Percentiles rank a stretch among this genome's conserved stretches.
Evolutionary conservation across 1,139 yeast species (phyloP).

Genomic region (Yarrowia galli): DNA sequence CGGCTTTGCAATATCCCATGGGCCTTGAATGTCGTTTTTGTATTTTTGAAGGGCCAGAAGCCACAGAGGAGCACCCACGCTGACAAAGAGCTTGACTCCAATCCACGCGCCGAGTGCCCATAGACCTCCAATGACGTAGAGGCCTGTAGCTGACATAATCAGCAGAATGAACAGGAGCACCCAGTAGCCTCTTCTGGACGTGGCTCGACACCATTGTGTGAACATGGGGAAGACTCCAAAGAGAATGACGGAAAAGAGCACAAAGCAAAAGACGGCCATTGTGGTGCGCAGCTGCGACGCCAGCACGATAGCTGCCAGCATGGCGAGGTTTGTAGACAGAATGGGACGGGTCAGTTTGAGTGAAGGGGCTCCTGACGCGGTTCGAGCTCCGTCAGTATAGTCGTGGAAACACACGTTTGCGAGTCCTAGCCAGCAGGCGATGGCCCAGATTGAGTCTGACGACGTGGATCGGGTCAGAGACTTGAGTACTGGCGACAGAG

Average conservation of each 20-base stretch:
- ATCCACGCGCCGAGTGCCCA: conserved; percentile 60
- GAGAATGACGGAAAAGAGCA: conserved; percentile 72
- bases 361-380: conserved; percentile 13
- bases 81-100: conserved; percentile 56
- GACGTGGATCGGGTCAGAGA: conserved; percentile 89
- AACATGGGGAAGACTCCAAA: conserved; percentile 77
- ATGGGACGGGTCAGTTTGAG: conserved; percentile 58
- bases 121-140: conserved; percentile 54
- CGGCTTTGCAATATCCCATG: conserved; percentile 93
- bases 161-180: conserved; percentile 45
- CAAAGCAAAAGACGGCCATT: conserved; percentile 80
- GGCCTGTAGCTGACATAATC: conserved; percentile 47
- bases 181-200: conserved; percentile 44
- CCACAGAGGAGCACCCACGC: conserved; percentile 71
- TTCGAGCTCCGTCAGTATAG: conserved; percentile 54
- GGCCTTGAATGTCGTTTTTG: conserved; percentile 88
- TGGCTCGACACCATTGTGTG: conserved; percentile 61
- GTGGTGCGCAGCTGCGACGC: conserved; percentile 84
- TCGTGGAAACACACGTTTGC: conserved; percentile 73
- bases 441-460: conserved; percentile 94
- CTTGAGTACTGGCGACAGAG: conserved; percentile 86
- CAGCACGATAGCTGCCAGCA: conserved; percentile 86
- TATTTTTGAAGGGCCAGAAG: conserved; percentile 76
- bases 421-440: conserved; percentile 78
- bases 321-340: conserved; percentile 79